Percentiles rank a stretch among this genome's conserved stretches.
Conservation (phyloP, 2,329 filamentous ascomycete species). For the Trichoderma citrinoviride region DNA sequence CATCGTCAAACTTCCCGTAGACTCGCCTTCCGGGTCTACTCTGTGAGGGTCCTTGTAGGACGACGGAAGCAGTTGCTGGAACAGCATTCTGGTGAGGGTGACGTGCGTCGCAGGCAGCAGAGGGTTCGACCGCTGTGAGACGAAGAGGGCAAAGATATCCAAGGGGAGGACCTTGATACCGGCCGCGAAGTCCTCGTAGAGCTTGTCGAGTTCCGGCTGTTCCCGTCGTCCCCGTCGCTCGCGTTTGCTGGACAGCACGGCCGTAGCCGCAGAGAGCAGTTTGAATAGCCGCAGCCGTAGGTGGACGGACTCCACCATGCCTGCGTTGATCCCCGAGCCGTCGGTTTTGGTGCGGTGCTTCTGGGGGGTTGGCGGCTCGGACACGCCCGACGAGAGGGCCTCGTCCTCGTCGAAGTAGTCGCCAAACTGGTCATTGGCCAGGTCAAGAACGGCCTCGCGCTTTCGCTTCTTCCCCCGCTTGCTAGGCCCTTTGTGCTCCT, state of each 20-base stretch:
- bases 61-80: conserved; percentile 44
- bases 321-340: conserved; percentile 28
- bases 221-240: no score
- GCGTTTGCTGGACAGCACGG: conserved; percentile 43
- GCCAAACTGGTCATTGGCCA: conserved; percentile 59
- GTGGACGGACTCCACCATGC: conserved; percentile 53
- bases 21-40: conserved; percentile 38
- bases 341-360: conserved; percentile 33
- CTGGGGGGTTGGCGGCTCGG: conserved; percentile 47
- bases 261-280: conserved; percentile 48
- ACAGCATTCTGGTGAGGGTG: conserved; percentile 46
- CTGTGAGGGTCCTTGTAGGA: conserved; percentile 42
- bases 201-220: conserved; percentile 44
- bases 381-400: conserved; percentile 46
- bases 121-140: conserved; percentile 36
- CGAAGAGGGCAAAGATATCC: conserved; percentile 55
- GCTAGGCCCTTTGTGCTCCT: conserved; percentile 50
- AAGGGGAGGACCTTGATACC: conserved; percentile 58
- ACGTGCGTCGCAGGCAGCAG: conserved; percentile 42
- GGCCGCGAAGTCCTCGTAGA: conserved; percentile 59
- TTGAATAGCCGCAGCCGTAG: conserved; percentile 63
- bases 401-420: conserved; percentile 59
- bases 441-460: conserved; percentile 47
- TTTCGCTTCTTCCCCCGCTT: conserved; percentile 50
- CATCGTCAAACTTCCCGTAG: conserved; percentile 41